Evolutionary conservation across 306 rosid species (phyloP), one percentile per base, ranked within the genome.

Genomic region (Hippophae tibetana): DNA sequence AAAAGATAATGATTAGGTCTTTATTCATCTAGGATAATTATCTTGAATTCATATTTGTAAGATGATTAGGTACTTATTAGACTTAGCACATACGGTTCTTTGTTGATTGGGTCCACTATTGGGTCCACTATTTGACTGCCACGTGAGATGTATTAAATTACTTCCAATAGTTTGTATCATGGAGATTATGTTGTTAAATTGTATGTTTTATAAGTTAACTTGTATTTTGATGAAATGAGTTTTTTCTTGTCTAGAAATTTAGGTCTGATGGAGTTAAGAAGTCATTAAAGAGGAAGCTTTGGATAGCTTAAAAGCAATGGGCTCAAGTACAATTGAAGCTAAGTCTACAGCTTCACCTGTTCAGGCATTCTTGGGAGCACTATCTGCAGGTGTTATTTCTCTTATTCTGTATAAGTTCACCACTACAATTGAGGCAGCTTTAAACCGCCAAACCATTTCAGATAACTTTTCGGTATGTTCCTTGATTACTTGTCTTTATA

Each of bases 391-490:
- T 31, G 71, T 84, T 38, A 83, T 92, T 61, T 80, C 96, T 41
- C 79, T 88, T 54, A 76, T 92, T 74, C 83, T 92, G 51, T 92
- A 83, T 57, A 92, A 83, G 70, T 92, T 92, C 72, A 78, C 95
- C 65, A 78, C 82, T 27, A 92, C 92, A 31, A 79, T 92, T 6
- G 99, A 92, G 78, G 95, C 93, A 6, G 27, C 85, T 68, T 86
- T 92, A 23, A 84, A 77, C 66, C 84, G 86, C 57, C 96, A 88
- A 68, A 57, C 99, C 2, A 56, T 92, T 47, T 86, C 99, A 3
- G 89, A 88, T 74, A 89, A 69, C 73, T 83, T 76, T 73, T 83
- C 99, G 57, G 99, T 92, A 74, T 46, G 81, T 73, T 62, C 52
- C 69, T 67, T 31, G 38, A 31, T 31, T 31, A 31, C 38, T 27